phyloP scores from a whole-genome alignment of 345 rosid genomes.

The Orychophragmus violaceus region DNA sequence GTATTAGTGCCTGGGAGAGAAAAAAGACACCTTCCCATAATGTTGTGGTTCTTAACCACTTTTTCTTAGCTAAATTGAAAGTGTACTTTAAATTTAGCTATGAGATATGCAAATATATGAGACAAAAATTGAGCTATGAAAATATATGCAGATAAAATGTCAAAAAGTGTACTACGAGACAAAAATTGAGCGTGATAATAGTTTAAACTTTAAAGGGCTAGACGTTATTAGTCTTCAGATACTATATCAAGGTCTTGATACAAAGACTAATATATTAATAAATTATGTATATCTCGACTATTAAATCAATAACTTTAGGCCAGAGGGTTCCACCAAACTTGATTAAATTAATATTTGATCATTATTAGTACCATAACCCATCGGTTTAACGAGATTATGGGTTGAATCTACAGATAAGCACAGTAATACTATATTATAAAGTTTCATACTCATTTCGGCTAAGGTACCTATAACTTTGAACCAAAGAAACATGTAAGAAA shows the following conservation, averaged over 20 bases:
- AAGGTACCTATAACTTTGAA: slow-evolving; percentile 18
- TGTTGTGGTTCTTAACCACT: slow-evolving; percentile 17
- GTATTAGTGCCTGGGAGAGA: no score
- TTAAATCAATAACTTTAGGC: not conserved
- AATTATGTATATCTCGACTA: not conserved
- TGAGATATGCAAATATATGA: no score
- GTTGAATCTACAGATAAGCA: slow-evolving; percentile 24
- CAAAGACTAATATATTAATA: slow-evolving; percentile 5
- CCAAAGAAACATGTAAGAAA: slow-evolving; percentile 9
- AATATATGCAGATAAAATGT: no score
- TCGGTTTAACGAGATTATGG: slow-evolving; percentile 6
- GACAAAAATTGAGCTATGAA: no score
- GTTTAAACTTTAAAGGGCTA: slow-evolving; percentile 1
- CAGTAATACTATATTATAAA: slow-evolving; percentile 6
- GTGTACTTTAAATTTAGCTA: no score
- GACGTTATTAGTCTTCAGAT: not conserved
- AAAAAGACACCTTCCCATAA: no score
- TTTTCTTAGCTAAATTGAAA: not conserved
- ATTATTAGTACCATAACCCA: slow-evolving; percentile 22
- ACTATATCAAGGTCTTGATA: slow-evolving; percentile 6
- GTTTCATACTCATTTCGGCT: slow-evolving; percentile 12
- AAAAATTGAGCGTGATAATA: slow-evolving; percentile 1
- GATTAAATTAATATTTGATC: not conserved
- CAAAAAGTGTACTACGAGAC: slow-evolving; percentile 6
- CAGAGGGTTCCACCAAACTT: slow-evolving; percentile 9